Conservation (phyloP, 2,329 filamentous ascomycete species). For the Helminthosporium solani region DNA sequence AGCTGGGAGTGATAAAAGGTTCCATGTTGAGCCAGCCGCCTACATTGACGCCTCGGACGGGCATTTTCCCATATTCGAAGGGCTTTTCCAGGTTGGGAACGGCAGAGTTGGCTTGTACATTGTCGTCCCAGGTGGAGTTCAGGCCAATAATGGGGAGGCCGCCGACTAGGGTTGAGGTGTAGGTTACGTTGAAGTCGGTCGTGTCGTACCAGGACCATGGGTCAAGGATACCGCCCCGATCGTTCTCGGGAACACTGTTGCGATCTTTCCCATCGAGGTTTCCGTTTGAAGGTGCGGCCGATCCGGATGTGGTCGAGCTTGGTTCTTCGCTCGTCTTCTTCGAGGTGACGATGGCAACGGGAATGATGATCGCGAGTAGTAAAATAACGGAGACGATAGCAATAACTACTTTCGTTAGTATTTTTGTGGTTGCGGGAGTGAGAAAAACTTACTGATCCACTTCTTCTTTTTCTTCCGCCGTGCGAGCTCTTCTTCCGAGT, state of each 20-base stretch:
- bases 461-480: slow-evolving; percentile 48
- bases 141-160: slow-evolving; percentile 90
- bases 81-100: slow-evolving; percentile 74
- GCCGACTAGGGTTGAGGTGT: slow-evolving; percentile 80
- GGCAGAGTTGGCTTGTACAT: slow-evolving; percentile 70
- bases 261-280: slow-evolving; percentile 49
- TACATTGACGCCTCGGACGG: slow-evolving; percentile 86
- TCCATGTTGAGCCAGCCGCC: slow-evolving; percentile 94
- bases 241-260: slow-evolving; percentile 54
- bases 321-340: slow-evolving; percentile 45
- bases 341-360: slow-evolving; percentile 48
- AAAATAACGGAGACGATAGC: slow-evolving; percentile 41
- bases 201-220: slow-evolving; percentile 93
- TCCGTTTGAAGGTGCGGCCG: slow-evolving; percentile 42
- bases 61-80: slow-evolving; percentile 77
- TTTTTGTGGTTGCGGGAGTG: not conserved
- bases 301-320: slow-evolving; percentile 14
- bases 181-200: slow-evolving; percentile 88
- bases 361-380: slow-evolving; percentile 49
- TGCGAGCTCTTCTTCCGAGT: slow-evolving; percentile 43
- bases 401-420: slow-evolving; percentile 33
- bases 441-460: slow-evolving; percentile 57
- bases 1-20: slow-evolving; percentile 91
- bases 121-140: slow-evolving; percentile 82
- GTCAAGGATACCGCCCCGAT: slow-evolving; percentile 76